Evolutionary conservation across 768 basidiomycete genomes (phyloP), one percentile per base, ranked within the genome.

Genomic region (Dacryopinax spathularia): DNA sequence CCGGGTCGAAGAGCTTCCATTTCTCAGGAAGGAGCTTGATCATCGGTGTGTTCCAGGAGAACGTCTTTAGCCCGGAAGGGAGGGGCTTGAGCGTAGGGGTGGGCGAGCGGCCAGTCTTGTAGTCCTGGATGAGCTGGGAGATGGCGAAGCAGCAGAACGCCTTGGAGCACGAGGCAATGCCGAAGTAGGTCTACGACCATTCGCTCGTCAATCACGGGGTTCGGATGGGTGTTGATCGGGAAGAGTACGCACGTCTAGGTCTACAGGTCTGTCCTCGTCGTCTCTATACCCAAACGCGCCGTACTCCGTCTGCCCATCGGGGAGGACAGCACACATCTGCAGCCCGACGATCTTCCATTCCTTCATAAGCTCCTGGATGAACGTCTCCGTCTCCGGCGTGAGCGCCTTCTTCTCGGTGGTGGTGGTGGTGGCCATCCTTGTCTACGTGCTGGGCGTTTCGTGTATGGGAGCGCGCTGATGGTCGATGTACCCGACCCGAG

Each of bases 61-160:
- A 64, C 59, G 72, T 69, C 48, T 56, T 56, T 25, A 77, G 18
- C 5, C 66, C 66, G 0, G 64, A 25, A 0, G 78, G 78, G 1
- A 79, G 71, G 29, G 48, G 48, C 25, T 6, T 3, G 48, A 56
- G 48, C 3, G 48, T 27, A 9, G 69, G 67, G 0, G 77, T 75
- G 5, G 66, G 64, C 36, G 77, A 77, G 22, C 67, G 69, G 1
- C 76, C 72, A 10, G 68, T 63, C 13, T 70, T 70, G 65, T 74
- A 78, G 65, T 78, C 78, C 29, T 77, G 74, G 60, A 79, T 75
- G 25, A 79, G 71, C n/a, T 79, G 73, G 5, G 78, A 77, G 0
- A 79, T 60, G 1, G 77, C 73, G 0, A 72, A 73, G 1, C 71
- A 69, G 9, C 77, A 68, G 69, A 79, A 79, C 5, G 75, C 75